These are phyloP conservation scores for Puccinia triticina DNA, from an alignment of 1,284 basidiomycete species.

Conservation along the genomic window DNA sequence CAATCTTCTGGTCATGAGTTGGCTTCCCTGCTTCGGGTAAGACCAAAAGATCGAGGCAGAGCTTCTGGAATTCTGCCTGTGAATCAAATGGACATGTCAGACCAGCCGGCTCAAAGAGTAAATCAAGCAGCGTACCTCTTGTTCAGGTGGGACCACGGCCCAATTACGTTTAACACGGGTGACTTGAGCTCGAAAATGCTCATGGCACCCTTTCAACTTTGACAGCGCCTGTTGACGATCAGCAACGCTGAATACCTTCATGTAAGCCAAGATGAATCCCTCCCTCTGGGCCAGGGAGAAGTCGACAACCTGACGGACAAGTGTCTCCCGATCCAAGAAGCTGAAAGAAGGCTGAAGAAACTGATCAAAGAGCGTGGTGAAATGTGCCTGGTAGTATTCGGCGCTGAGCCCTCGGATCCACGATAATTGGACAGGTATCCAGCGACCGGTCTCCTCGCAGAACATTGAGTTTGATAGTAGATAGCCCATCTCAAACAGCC, in stretches of 20 bases:
- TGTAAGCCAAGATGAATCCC: neutral
- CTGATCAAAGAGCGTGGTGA: no score
- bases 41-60: neutral
- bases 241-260: neutral
- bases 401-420: conserved; percentile 3
- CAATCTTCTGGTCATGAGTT: no score
- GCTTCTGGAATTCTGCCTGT: neutral
- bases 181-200: conserved; percentile 1
- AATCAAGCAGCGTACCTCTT: neutral
- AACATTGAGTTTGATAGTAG: conserved; percentile 10
- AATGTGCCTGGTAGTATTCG: no score
- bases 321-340: no score
- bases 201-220: conserved; percentile 1
- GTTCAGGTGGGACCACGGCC: neutral
- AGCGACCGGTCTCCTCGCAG: neutral
- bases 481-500: conserved; percentile 8
- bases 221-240: neutral
- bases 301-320: neutral
- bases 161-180: no score
- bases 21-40: no score
- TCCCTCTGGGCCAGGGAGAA: no score
- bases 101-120: neutral
- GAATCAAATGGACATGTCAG: no score
- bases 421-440: conserved; percentile 19
- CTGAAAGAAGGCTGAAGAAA: no score